A percentile compares a stretch with the other conserved stretches of the same genome.
Conservation (phyloP, 108 stramenopile genomes). For the Cyclostephanos tholiformis region DNA sequence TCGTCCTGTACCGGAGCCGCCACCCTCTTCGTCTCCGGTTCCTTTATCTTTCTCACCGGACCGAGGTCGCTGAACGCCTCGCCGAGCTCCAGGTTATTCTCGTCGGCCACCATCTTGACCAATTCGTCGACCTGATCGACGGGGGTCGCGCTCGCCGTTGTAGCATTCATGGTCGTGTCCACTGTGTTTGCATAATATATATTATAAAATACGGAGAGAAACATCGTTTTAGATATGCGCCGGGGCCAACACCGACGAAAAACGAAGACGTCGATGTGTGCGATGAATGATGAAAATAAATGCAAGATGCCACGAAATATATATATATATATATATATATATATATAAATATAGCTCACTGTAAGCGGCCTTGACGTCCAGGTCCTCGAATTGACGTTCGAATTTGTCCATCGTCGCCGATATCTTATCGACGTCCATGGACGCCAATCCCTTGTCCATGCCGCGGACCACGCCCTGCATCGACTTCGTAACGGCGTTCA, state of each 20-base stretch:
- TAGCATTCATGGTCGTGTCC: constrained; percentile 95
- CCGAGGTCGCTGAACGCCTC: constrained; percentile 82
- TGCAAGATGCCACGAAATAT: too few relatives aligned
- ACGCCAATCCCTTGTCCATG: constrained; percentile 88
- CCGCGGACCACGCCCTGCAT: constrained; percentile 95
- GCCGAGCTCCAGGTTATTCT: constrained; percentile 84
- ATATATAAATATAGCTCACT: constrained; percentile 23
- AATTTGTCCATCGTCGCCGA: constrained; percentile 93
- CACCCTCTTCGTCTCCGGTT: constrained; percentile 45
- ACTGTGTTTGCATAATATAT: constrained; percentile 35
- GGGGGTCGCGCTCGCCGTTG: constrained; percentile 95
- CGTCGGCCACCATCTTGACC: constrained; percentile 93
- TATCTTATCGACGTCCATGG: constrained; percentile 96
- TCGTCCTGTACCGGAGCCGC: constrained; percentile 58
- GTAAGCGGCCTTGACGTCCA: constrained; percentile 94
- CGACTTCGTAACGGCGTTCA: constrained; percentile 88
- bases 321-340: too few relatives aligned
- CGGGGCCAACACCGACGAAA: too few relatives aligned
- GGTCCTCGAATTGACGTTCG: constrained; percentile 98
- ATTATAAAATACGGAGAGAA: too few relatives aligned
- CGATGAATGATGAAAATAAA: too few relatives aligned
- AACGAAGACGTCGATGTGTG: too few relatives aligned
- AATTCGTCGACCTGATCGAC: constrained; percentile 95
- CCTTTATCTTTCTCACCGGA: constrained; percentile 71
- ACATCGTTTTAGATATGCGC: too few relatives aligned